Percentiles rank a stretch among this genome's conserved stretches.
Conservation (phyloP, 257 asterid species). For the Solanum infundibuliforme region DNA sequence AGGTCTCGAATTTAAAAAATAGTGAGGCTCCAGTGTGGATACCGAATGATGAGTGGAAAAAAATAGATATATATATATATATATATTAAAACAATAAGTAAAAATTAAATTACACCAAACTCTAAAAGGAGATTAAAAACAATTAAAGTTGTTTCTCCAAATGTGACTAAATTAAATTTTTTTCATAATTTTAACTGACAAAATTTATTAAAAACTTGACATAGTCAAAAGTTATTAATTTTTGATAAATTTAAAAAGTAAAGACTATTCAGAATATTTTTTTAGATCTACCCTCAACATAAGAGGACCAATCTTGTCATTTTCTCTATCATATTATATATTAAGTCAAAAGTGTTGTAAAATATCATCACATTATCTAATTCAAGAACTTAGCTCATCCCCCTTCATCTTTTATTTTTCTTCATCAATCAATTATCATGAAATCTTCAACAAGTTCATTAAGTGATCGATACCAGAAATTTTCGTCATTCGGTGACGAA, state of each 20-base stretch:
- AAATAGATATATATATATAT: too few species aligned
- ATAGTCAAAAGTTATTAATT: not conserved
- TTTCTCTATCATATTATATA: not conserved
- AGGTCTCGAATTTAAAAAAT: too few species aligned
- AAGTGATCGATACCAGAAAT: not conserved
- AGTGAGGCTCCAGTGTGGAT: rapidly evolving
- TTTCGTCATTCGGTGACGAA: not conserved
- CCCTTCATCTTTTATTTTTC: not conserved
- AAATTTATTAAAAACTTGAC: too few species aligned
- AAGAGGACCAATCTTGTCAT: not conserved
- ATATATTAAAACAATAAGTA: too few species aligned
- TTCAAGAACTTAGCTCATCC: not conserved
- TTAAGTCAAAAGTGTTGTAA: not conserved
- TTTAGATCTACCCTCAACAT: not conserved
- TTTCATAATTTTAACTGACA: not conserved
- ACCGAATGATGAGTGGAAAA: rapidly evolving
- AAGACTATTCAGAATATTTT: not conserved
- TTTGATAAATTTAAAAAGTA: too few species aligned
- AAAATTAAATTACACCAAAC: not conserved
- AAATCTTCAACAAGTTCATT: conserved; percentile 3
- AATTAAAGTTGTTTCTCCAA: not conserved
- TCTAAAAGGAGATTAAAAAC: not conserved
- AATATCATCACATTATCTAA: not conserved
- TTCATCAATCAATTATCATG: not conserved
- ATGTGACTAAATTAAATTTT: not conserved